Base-by-base conservation (phyloP, 1,284 basidiomycete species). In the Xanthoconium separans region DNA sequence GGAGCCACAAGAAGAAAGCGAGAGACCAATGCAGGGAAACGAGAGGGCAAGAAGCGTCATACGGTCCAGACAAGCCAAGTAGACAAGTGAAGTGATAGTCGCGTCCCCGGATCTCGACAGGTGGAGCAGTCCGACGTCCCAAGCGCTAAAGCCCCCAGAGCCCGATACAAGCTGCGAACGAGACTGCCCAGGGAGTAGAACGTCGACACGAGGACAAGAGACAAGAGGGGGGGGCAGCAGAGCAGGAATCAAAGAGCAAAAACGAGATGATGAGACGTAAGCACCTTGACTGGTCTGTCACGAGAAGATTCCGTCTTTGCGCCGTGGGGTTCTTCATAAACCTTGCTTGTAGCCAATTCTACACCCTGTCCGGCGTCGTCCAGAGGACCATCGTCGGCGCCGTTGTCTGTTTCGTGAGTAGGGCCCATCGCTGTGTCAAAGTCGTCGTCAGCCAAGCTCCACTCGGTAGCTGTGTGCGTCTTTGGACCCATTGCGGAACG, bases 281-380 rank as follows among this genome's bases (percentile, higher is more conserved):
- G 87, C 89, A 91, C 88, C 89, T 91, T 91, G 80, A 86, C 76
- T 76, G 87, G 86, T 78, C 89, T 90, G 76, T 91, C 88, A 67
- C 86, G 84, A 54, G 62, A 50, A 64, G 73, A 66, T 55, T 79
- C 78, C 60, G 71, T 71, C 68, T 69, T 72, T 58, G 62, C 70
- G 52, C 64, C 66, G 31, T 52, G 57, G 0, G 53, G 22, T 29
- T 76, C 77, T 70, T 76, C 76, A 62, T 75, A 75, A 55, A 71
- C 58, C 68, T 68, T 64, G 57, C 53, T 37, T 4, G 39, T 7
- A 30, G 59, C 54, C 59, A 70, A 64, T 42, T 71, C 68, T 42
- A 43, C 30, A 44, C 56, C 48, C 27, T 56, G 50, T 5, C 53
- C 64, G 50, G 43, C 36, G 39, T 67, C 68, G 51, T 70, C 67